Conservation (phyloP, 345 rosid species). For the Nephelium lappaceum region DNA sequence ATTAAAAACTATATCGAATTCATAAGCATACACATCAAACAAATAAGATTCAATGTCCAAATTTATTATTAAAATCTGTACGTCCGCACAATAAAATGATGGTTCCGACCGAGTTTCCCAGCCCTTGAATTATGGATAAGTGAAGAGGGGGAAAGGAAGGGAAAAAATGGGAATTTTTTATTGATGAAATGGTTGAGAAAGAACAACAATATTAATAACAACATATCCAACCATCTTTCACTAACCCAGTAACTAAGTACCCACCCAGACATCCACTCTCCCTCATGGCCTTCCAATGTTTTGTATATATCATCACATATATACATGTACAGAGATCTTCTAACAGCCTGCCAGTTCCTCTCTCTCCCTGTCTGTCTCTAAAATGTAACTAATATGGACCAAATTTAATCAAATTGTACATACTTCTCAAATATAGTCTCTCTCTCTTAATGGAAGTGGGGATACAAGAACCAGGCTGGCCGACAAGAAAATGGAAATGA, state of each 20-base stretch:
- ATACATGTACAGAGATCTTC: conserved; percentile 56
- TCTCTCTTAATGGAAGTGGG: conserved; percentile 24
- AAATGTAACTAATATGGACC: conserved; percentile 24
- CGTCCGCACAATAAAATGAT: not conserved
- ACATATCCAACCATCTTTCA: conserved; percentile 49
- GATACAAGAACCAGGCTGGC: conserved; percentile 51
- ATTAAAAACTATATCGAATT: not conserved
- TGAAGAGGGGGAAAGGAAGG: not conserved
- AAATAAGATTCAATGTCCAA: no score
- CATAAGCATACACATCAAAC: no score
- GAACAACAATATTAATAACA: conserved; percentile 45
- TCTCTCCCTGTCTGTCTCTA: conserved; percentile 30
- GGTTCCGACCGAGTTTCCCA: no score
- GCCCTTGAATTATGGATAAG: not conserved
- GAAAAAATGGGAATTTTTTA: conserved; percentile 42
- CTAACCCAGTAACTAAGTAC: conserved; percentile 50
- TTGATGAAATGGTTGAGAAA: conserved; percentile 49
- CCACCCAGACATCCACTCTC: conserved; percentile 52
- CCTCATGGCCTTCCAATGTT: conserved; percentile 42
- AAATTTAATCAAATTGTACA: conserved; percentile 48
- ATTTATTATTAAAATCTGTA: no score
- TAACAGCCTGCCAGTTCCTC: conserved; percentile 43
- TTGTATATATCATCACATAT: conserved; percentile 59
- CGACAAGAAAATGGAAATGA: conserved; percentile 39
- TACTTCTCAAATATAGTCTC: conserved; percentile 11